Percentiles rank a stretch among this genome's conserved stretches.
These are phyloP conservation scores for Agastache rugosa DNA, from an alignment of 257 asterid genomes.

Conservation along the genomic window DNA sequence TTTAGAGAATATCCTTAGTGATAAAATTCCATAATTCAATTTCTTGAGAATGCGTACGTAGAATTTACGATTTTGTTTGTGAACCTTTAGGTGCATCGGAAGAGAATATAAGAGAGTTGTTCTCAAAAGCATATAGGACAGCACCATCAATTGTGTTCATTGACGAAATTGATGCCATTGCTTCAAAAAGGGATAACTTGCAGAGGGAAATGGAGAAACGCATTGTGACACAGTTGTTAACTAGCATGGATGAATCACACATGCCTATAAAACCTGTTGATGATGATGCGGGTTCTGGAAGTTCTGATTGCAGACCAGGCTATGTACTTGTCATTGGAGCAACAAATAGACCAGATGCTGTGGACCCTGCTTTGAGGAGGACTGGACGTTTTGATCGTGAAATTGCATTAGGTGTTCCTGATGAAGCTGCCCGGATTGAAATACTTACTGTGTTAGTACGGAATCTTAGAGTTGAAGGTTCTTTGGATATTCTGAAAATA, in stretches of 20 bases:
- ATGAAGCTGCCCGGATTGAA: slow-evolving; percentile 74
- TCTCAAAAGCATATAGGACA: slow-evolving; percentile 77
- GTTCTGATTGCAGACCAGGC: slow-evolving; percentile 49
- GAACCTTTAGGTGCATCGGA: slow-evolving; percentile 77
- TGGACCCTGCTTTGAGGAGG: slow-evolving; percentile 92
- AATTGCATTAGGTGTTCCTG: slow-evolving; percentile 74
- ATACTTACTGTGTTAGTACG: slow-evolving; percentile 66
- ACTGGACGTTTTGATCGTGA: slow-evolving; percentile 95
- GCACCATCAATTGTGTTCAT: slow-evolving; percentile 95
- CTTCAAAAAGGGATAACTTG: slow-evolving; percentile 82
- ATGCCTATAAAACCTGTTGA: slow-evolving; percentile 47
- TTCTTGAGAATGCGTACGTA: not conserved
- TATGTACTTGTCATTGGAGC: slow-evolving; percentile 90
- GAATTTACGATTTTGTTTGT: not conserved
- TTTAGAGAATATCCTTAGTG: not conserved
- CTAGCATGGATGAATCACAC: slow-evolving; percentile 85
- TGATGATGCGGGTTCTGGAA: slow-evolving; percentile 42
- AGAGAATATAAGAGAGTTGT: slow-evolving; percentile 80
- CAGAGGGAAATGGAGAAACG: slow-evolving; percentile 90
- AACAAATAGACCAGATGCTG: slow-evolving; percentile 85
- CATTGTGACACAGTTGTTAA: slow-evolving; percentile 84
- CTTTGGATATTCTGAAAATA: slow-evolving; percentile 74
- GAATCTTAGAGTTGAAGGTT: slow-evolving; percentile 79
- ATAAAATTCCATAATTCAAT: not conserved
- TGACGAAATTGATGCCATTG: slow-evolving; percentile 94